Base-by-base conservation (phyloP, 495 filamentous ascomycete genomes). In the Sphaerosporella brunnea region DNA sequence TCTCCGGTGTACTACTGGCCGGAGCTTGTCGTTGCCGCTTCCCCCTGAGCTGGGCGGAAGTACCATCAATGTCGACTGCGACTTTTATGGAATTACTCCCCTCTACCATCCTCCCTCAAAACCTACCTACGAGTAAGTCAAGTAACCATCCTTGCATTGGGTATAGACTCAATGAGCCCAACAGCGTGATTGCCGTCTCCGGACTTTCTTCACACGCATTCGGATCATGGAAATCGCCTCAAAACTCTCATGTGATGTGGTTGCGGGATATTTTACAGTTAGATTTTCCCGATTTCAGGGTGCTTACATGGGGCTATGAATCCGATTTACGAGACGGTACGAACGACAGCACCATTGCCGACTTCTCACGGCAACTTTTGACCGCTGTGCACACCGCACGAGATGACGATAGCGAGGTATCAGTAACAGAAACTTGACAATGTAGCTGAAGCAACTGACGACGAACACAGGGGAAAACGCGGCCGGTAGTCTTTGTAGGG, bases 401-500 rank as follows among this genome's bases (percentile, higher is more conserved):
- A 32, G 28, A 32, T 32, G 28, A 13, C 28, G 28, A 32, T 13
- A 13, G 13, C 7, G 13, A 5, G 28, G 28, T 32, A 32, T 32
- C n/a, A n/a, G n/a, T n/a, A n/a, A n/a, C n/a, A n/a, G n/a, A n/a
- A n/a, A n/a, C n/a, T n/a, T n/a, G n/a, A n/a, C n/a, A n/a, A n/a
- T n/a, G n/a, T n/a, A n/a, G n/a, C n/a, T n/a, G n/a, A n/a, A n/a
- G n/a, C n/a, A n/a, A n/a, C n/a, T n/a, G n/a, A n/a, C n/a, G n/a
- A n/a, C n/a, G n/a, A n/a, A n/a, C n/a, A n/a, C n/a, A n/a, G n/a
- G n/a, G n/a, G n/a, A n/a, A n/a, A n/a, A n/a, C n/a, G n/a, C n/a
- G n/a, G n/a, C 63, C 64, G 1, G 58, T 66, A 13, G 58, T 64
- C 0, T 64, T 65, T 36, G 48, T 63, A 20, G 60, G 55, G 0